Percentiles rank a stretch among this genome's conserved stretches.
Evolutionary conservation across 345 rosid genomes (phyloP).

Genomic region (Crucihimalaya himalaica): DNA sequence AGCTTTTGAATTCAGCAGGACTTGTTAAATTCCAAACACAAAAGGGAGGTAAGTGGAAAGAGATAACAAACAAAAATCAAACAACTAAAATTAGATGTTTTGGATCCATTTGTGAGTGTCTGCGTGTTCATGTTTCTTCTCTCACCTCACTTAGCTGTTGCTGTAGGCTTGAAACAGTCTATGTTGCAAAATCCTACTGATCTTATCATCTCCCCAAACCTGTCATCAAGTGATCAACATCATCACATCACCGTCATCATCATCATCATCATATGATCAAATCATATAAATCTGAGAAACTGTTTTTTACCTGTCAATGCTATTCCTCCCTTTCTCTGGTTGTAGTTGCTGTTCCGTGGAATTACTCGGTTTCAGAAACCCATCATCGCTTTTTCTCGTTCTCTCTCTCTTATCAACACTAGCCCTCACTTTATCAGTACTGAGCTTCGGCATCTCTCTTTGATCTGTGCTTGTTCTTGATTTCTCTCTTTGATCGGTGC

Average conservation of each 20-base stretch:
- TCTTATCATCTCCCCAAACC: constrained; percentile 85
- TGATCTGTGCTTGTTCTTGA: constrained; percentile 58
- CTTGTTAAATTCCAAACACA: constrained; percentile 27
- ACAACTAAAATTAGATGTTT: constrained; percentile 27
- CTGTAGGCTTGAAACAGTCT: constrained; percentile 83
- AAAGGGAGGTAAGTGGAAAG: constrained; percentile 4
- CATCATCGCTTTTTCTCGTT: constrained; percentile 51
- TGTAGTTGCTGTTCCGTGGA: constrained; percentile 41
- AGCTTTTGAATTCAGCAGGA: constrained; percentile 4
- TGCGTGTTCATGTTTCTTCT: constrained; percentile 20
- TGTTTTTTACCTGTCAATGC: constrained; percentile 73
- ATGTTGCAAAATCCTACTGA: constrained; percentile 89
- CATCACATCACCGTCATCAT: not conserved
- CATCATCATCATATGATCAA: not conserved
- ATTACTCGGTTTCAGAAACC: constrained; percentile 48
- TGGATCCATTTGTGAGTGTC: constrained; percentile 11
- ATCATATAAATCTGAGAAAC: not conserved
- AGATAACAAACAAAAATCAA: constrained; percentile 25
- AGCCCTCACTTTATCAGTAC: constrained; percentile 44
- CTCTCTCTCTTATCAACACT: constrained; percentile 61
- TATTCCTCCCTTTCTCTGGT: constrained; percentile 69
- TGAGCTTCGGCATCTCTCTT: constrained; percentile 62
- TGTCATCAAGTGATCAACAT: constrained; percentile 44
- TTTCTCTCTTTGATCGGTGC: constrained; percentile 60
- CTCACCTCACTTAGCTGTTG: constrained; percentile 43